Conservation (phyloP, 169 alveolate species). For the Pseudocohnilembus persalinus region DNA sequence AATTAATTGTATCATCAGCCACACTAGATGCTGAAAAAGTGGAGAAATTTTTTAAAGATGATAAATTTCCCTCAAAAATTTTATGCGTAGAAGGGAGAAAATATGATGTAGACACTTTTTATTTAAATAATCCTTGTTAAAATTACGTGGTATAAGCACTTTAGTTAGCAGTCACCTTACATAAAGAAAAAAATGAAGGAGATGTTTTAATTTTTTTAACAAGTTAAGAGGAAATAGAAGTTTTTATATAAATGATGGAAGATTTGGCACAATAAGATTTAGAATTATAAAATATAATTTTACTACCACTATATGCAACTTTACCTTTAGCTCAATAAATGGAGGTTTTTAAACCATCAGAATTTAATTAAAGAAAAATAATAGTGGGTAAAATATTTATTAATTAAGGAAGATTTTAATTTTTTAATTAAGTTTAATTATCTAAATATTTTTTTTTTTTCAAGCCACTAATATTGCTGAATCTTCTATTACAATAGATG, state of each 20-base stretch:
- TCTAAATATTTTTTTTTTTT: conserved; percentile 65
- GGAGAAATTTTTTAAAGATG: conserved; percentile 20
- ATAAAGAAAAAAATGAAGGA: conserved; percentile 32
- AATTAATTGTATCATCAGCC: conserved; percentile 82
- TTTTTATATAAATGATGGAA: conserved; percentile 24
- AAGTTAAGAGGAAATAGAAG: conserved; percentile 40
- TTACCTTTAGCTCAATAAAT: conserved; percentile 32
- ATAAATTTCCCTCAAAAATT: conserved; percentile 11
- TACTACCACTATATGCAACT: conserved; percentile 38
- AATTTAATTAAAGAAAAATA: conserved; percentile 20
- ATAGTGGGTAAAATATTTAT: not conserved
- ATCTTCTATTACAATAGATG: conserved; percentile 98
- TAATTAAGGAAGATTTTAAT: not conserved
- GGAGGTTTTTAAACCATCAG: conserved; percentile 30
- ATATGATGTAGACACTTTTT: conserved; percentile 36
- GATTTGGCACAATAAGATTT: not conserved
- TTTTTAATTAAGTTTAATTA: too few species aligned
- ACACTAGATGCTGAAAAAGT: conserved; percentile 71
- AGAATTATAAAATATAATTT: conserved; percentile 5
- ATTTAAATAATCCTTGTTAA: conserved; percentile 23
- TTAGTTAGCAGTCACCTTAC: conserved; percentile 7
- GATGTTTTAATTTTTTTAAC: conserved; percentile 42
- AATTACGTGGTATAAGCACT: conserved; percentile 41
- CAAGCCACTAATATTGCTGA: conserved; percentile 98
- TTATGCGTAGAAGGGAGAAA: conserved; percentile 31